These are phyloP conservation scores for Eragrostis nindensis DNA, from an alignment of 176 grass and related monocot genomes.

Conservation along the genomic window DNA sequence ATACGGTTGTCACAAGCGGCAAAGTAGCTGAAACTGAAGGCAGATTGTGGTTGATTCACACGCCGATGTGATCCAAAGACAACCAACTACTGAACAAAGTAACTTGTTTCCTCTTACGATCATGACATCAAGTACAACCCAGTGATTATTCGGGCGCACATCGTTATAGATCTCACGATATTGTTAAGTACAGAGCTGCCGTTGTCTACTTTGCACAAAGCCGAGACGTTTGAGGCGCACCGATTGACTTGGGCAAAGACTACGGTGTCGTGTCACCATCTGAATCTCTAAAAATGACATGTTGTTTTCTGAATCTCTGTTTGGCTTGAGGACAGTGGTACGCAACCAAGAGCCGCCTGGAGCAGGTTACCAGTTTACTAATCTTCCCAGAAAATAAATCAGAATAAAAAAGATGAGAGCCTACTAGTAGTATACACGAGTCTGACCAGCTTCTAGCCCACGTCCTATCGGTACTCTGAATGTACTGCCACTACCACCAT, in stretches of 20 bases:
- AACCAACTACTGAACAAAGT: too few relatives aligned
- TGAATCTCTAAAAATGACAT: not conserved
- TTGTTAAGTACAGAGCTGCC: too few relatives aligned
- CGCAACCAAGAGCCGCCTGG: not conserved
- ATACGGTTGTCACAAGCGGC: too few relatives aligned
- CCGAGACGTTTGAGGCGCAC: not conserved
- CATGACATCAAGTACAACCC: too few relatives aligned
- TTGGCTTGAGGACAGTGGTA: not conserved
- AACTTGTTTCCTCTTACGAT: too few relatives aligned
- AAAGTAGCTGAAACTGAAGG: too few relatives aligned
- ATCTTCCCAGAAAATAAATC: not conserved
- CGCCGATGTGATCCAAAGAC: too few relatives aligned
- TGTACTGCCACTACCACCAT: not conserved
- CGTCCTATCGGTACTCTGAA: not conserved
- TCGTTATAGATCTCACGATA: too few relatives aligned
- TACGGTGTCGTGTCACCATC: not conserved
- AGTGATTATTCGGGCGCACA: too few relatives aligned
- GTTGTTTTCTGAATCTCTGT: not conserved
- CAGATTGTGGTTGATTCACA: too few relatives aligned
- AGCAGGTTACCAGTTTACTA: slow-evolving; percentile 4
- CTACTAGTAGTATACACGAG: slow-evolving; percentile 21
- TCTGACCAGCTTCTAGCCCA: not conserved
- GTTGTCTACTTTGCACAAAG: not conserved
- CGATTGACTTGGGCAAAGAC: slow-evolving; percentile 28
- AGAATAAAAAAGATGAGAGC: not conserved